Base-by-base conservation (phyloP, 148 eudicot species). In the Camellia lanceoleosa region DNA sequence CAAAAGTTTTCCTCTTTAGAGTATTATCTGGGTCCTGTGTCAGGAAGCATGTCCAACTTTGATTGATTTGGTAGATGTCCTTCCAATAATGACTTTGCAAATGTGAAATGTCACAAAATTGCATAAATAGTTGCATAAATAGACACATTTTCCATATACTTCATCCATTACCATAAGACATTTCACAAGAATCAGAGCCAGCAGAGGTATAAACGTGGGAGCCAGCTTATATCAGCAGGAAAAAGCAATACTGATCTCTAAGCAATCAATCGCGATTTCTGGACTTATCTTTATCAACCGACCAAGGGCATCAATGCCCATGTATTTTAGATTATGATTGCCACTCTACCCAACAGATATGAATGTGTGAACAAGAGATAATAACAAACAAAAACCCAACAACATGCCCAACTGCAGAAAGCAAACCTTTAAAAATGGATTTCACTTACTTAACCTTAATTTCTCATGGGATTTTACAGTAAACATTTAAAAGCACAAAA, bases 291-390 rank as follows among this genome's bases (percentile, higher is more conserved):
- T 92, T 84, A 94, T 90, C 86, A 96, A 83, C 80, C 97, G 89
- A 77, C 98, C 91, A 83, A 96, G 93, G 82, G 97, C 95, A 85
- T 96, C 99, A 80, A 96, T 96, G 69, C 99, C 99, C 93, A 96
- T 91, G 84, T 96, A 96, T 79, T 89, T 96, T 79, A 96, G 82
- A 87, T 96, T 96, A 86, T 94, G 99, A 84, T 91, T 91, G 77
- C 94, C 98, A 88, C 98, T 94, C 99, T 96, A 90, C 82, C 77
- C 82, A 86, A 68, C n/a, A 75, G 68, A 70, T 14, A 74, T 68
- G 10, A 81, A 83, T 38, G 43, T 47, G 63, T 64, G 70, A 74
- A 74, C 19, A 79, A 20, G 7, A 75, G 13, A 63, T 52, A 79
- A 75, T 71, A 54, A 80, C 18, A 30, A 68, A 70, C 12, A 43